Conservation (phyloP, 257 asterid genomes). For the Solanum rostratum region DNA sequence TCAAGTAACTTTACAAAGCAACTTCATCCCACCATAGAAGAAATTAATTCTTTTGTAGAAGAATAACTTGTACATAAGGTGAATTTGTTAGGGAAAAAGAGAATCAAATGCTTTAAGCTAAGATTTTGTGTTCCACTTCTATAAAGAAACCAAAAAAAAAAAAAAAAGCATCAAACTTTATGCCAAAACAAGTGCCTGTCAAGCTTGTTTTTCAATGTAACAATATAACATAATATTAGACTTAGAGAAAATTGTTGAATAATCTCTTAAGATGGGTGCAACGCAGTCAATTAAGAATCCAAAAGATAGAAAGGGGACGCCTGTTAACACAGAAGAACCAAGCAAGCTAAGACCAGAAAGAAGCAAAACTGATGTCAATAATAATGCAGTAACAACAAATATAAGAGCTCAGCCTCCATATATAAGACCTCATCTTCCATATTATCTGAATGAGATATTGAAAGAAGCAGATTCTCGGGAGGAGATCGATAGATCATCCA, state of each 20-base stretch:
- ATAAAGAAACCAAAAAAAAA: not conserved
- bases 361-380: not conserved
- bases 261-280: not conserved
- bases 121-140: not conserved
- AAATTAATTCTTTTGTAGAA: not conserved
- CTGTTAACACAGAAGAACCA: not conserved
- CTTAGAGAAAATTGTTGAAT: not conserved
- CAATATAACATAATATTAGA: not conserved
- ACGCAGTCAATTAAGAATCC: constrained; percentile 14
- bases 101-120: not conserved
- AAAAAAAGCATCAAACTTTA: not conserved
- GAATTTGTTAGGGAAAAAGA: not conserved
- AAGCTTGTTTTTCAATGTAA: not conserved
- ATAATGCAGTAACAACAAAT: constrained; percentile 5
- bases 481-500: constrained; percentile 28
- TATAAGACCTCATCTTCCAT: not conserved
- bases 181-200: not conserved
- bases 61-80: not conserved
- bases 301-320: not conserved
- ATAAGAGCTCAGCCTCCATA: constrained; percentile 26
- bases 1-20: not conserved
- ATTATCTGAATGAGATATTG: constrained; percentile 29
- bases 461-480: constrained; percentile 34
- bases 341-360: constrained; percentile 3
- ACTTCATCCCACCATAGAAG: not conserved